Conservation (phyloP, 768 basidiomycete species). For the Suillus subaureus region DNA sequence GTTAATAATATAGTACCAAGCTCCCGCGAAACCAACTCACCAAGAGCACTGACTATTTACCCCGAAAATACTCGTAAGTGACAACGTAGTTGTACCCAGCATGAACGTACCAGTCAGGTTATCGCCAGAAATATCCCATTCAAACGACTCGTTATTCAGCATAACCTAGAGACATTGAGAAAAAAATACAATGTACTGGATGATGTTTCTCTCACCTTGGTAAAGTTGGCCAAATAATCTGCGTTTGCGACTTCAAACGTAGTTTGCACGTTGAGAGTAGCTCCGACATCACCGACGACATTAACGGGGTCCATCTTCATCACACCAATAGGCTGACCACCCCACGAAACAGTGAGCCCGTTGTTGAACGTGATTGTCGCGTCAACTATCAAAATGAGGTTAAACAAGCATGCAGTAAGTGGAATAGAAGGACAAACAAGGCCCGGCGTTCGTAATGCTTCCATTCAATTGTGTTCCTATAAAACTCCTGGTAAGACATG, state of each 20-base stretch:
- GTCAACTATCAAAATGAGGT: conserved; percentile 46
- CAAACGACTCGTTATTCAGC: conserved; percentile 65
- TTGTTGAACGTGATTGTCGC: conserved; percentile 65
- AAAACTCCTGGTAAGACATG: conserved; percentile 9
- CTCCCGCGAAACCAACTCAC: conserved; percentile 31
- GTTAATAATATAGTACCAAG: not conserved
- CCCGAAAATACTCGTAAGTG: conserved; percentile 15
- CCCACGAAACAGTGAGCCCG: conserved; percentile 65
- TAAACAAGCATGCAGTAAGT: conserved; percentile 10
- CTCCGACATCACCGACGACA: conserved; percentile 67
- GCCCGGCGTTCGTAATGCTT: conserved; percentile 68
- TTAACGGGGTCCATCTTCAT: conserved; percentile 62
- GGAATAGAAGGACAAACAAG: conserved; percentile 50
- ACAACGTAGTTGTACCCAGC: not conserved
- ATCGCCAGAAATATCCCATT: conserved; percentile 68
- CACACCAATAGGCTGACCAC: conserved; percentile 54
- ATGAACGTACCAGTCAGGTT: conserved; percentile 55
- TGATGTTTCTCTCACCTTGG: conserved; percentile 44
- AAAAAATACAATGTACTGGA: not conserved
- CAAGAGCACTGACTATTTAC: conserved; percentile 54
- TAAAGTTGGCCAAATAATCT: conserved; percentile 61
- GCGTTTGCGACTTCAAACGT: conserved; percentile 62
- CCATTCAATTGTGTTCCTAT: conserved; percentile 57
- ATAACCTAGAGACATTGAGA: conserved; percentile 39
- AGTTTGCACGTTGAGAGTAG: conserved; percentile 52